phyloP scores from a whole-genome alignment of 768 basidiomycete genomes.

The Pseudohyphozyma bogoriensis region DNA sequence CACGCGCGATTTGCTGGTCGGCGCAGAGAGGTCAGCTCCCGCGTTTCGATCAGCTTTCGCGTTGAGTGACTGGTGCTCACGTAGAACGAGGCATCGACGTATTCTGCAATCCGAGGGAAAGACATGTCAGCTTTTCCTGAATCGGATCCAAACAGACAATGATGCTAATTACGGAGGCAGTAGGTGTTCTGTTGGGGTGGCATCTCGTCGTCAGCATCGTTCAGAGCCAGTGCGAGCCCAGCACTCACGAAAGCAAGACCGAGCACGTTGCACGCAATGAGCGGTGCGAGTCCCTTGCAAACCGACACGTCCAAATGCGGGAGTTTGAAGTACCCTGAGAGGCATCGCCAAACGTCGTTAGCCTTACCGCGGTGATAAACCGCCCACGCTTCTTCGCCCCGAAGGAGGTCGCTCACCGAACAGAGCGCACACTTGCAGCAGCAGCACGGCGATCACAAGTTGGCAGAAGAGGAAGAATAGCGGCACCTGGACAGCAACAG shows the following conservation, averaged over 20 bases:
- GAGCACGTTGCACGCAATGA: conserved; percentile 65
- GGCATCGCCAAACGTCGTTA: neutral
- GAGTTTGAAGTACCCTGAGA: conserved; percentile 54
- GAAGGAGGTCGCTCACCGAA: conserved; percentile 29
- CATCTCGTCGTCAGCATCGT: neutral
- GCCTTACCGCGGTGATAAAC: neutral
- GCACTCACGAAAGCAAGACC: conserved; percentile 45
- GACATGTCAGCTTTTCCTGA: conserved; percentile 51
- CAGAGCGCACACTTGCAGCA: conserved; percentile 49
- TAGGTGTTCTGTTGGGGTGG: conserved; percentile 27
- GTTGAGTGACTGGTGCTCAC: too few relatives aligned
- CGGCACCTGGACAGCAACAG: conserved; percentile 39
- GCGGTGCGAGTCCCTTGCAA: conserved; percentile 63
- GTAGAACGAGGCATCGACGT: conserved; percentile 89
- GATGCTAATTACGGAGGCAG: conserved; percentile 25
- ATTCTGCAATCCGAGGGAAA: conserved; percentile 50
- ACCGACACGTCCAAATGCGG: conserved; percentile 55
- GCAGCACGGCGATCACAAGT: conserved; percentile 63
- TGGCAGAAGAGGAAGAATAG: conserved; percentile 80
- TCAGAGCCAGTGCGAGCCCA: neutral
- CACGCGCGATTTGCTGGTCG: conserved; percentile 78
- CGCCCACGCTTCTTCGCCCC: too few relatives aligned
- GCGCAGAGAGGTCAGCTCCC: neutral
- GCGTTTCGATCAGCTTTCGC: too few relatives aligned
- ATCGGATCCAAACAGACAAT: conserved; percentile 17